Conservation (phyloP, 2,329 filamentous ascomycete species). For the Aspergillus ochraceoroseus region DNA sequence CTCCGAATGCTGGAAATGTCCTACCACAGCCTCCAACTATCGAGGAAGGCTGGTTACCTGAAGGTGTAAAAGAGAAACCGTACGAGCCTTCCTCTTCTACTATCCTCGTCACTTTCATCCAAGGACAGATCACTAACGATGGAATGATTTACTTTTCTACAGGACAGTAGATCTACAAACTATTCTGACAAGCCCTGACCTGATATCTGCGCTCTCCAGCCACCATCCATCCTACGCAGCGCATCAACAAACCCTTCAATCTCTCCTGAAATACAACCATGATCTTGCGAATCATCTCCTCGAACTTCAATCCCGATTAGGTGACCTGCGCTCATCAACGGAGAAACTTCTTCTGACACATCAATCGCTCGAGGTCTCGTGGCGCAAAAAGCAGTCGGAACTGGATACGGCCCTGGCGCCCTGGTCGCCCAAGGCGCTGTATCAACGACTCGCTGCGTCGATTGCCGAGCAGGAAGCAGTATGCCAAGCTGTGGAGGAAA, state of each 20-base stretch:
- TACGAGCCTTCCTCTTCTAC: constrained; percentile 44
- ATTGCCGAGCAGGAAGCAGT: constrained; percentile 78
- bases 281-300: constrained; percentile 54
- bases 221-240: constrained; percentile 66
- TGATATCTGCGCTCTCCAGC: constrained; percentile 71
- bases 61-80: constrained; percentile 74
- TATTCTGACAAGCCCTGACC: constrained; percentile 64
- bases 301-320: constrained; percentile 47
- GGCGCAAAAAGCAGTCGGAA: constrained; percentile 79
- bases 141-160: constrained; percentile 13
- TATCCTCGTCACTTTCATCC: constrained; percentile 2
- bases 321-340: constrained; percentile 57
- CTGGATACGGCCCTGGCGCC: constrained; percentile 80
- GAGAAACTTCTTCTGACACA: constrained; percentile 78
- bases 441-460: constrained; percentile 70
- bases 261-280: constrained; percentile 66
- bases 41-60: constrained; percentile 69
- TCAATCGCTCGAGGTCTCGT: constrained; percentile 84
- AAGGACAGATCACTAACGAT: not conserved
- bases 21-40: constrained; percentile 37
- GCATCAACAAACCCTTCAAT: constrained; percentile 60
- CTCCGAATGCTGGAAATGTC: constrained; percentile 16
- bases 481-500: constrained; percentile 81
- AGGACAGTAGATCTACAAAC: constrained; percentile 57
- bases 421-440: constrained; percentile 81